Evolutionary conservation across 2,329 filamentous ascomycete species (phyloP).

Genomic region (Cadophora malorum): DNA sequence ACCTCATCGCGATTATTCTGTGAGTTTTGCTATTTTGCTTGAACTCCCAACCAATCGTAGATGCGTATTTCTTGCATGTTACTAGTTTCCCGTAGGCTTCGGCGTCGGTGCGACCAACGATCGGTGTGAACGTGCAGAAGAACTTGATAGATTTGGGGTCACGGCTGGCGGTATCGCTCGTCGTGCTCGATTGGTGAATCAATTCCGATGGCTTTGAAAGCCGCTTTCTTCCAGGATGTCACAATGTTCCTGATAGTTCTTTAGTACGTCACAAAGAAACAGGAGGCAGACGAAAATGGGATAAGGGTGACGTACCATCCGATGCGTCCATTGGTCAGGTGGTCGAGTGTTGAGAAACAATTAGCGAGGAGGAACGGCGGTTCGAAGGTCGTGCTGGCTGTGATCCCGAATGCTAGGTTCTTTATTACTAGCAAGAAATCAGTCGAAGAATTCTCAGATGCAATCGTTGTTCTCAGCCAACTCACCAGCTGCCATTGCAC

Average conservation of each 20-base stretch:
- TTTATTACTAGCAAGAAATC: constrained; percentile 54
- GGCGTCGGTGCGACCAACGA: constrained; percentile 69
- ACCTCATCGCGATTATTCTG: not conserved
- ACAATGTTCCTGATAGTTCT: constrained; percentile 65
- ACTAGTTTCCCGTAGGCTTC: constrained; percentile 69
- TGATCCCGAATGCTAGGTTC: constrained; percentile 70
- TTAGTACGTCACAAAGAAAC: not conserved
- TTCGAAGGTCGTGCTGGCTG: constrained; percentile 69
- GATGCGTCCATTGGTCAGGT: constrained; percentile 66
- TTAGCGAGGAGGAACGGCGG: constrained; percentile 71
- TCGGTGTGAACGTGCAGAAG: constrained; percentile 67
- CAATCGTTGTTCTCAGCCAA: no score
- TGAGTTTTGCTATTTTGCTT: not conserved
- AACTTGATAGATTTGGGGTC: constrained; percentile 69
- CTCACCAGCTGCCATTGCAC: constrained; percentile 67
- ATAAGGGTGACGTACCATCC: constrained; percentile 57
- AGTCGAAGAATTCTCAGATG: not conserved
- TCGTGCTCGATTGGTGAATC: constrained; percentile 66
- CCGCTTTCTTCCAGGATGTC: constrained; percentile 66
- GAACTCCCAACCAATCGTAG: constrained; percentile 60
- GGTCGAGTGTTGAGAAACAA: constrained; percentile 70
- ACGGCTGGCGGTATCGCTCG: constrained; percentile 66
- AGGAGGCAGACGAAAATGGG: not conserved
- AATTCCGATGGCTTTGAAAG: constrained; percentile 67
- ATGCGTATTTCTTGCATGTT: constrained; percentile 66